Percentiles rank a stretch among this genome's conserved stretches.
Evolutionary conservation across 2,329 filamentous ascomycete genomes (phyloP).

Genomic region (Berkeleyomyces rouxiae): DNA sequence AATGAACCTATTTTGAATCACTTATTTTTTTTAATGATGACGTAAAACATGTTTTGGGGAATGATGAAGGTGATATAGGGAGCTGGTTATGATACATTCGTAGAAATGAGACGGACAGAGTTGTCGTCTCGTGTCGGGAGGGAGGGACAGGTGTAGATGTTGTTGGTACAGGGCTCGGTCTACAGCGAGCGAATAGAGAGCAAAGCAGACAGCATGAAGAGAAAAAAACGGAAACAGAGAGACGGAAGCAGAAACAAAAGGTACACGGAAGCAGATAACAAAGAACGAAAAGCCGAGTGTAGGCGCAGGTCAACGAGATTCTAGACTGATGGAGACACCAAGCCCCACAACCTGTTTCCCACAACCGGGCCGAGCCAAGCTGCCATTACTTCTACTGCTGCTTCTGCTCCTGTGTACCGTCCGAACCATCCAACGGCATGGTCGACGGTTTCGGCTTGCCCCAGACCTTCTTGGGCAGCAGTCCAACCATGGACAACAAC

Average conservation of each 20-base stretch:
- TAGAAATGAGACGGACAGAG: neutral
- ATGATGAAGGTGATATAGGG: neutral
- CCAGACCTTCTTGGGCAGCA: conserved; percentile 12
- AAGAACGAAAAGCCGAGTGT: neutral
- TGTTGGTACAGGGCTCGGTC: conserved; percentile 1
- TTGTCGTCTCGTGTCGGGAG: neutral
- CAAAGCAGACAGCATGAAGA: neutral
- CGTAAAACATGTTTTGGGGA: neutral
- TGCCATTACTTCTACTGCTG: neutral
- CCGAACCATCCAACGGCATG: neutral
- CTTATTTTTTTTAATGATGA: neutral
- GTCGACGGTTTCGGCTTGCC: conserved; percentile 10
- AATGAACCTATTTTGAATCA: neutral
- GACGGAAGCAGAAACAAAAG: neutral
- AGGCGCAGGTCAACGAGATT: neutral
- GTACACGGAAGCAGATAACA: no score
- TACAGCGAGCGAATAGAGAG: neutral
- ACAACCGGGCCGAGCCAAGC: neutral
- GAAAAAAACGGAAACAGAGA: neutral
- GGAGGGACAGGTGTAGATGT: neutral
- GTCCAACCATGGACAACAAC: conserved; percentile 58
- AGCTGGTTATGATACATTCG: neutral
- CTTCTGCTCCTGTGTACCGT: neutral
- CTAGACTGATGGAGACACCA: neutral
- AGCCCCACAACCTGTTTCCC: neutral